Conservation (phyloP, 106 monocot species). For the Chionographis japonica region DNA sequence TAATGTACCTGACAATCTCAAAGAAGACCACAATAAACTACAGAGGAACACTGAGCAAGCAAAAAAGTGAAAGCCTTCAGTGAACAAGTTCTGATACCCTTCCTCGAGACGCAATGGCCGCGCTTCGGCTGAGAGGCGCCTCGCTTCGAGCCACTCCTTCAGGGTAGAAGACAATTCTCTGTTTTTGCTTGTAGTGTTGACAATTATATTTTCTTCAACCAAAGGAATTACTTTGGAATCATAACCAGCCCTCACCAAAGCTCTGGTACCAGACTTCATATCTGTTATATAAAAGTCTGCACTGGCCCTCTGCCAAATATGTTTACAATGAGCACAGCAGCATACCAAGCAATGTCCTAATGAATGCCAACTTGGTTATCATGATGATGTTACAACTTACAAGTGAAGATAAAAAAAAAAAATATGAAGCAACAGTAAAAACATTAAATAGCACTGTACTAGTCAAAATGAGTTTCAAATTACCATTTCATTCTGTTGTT, state of each 20-base stretch:
- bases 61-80: background rate
- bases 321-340: slow-evolving; percentile 6
- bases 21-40: background rate
- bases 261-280: slow-evolving; percentile 52
- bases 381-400: background rate
- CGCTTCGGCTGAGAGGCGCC: slow-evolving; percentile 41
- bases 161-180: slow-evolving; percentile 62
- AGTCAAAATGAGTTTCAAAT: no score
- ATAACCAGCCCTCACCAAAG: slow-evolving; percentile 66
- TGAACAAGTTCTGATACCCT: slow-evolving; percentile 35
- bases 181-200: slow-evolving; percentile 42
- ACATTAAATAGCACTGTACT: no score
- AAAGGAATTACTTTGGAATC: slow-evolving; percentile 63
- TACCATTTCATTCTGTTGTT: no score
- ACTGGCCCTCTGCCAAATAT: slow-evolving; percentile 53
- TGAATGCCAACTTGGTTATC: background rate
- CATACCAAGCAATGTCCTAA: background rate
- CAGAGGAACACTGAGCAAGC: background rate
- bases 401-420: no score
- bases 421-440: no score
- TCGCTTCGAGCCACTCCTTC: slow-evolving; percentile 69
- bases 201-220: slow-evolving; percentile 45
- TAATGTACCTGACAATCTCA: slow-evolving; percentile 47
- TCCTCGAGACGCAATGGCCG: slow-evolving; percentile 51
- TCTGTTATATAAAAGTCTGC: slow-evolving; percentile 86